Evolutionary conservation across 2,329 filamentous ascomycete genomes (phyloP), one percentile per base, ranked within the genome.

Genomic region (Parascedosporium putredinis): DNA sequence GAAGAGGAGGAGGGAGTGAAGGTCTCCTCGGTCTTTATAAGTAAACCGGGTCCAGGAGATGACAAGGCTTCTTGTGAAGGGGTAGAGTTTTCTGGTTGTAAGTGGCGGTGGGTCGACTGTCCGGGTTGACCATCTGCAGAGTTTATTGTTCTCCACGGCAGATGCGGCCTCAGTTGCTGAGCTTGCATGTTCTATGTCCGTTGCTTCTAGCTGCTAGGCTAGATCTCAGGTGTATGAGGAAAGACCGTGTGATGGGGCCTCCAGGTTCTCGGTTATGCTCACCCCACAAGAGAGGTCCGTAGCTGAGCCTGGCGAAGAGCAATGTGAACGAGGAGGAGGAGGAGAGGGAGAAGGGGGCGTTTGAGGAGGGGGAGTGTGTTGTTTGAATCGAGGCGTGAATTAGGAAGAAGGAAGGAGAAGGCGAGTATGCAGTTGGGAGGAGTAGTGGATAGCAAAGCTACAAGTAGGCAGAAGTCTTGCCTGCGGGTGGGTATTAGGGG

Each of bases 101-200:
- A 23, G 45, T 18, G 7, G 22, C 14, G 20, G 45, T 48, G 45
- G 45, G 45, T 38, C 45, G 45, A 38, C n/a, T 24, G 33, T 18
- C 31, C 24, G 20, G 45, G 31, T 36, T 25, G 45, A 24, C 20
- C 45, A 48, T 48, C 45, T 48, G 45, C 45, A 14, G 45, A 38
- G 18, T 34, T 24, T 23, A 31, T 48, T 36, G 27, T 18, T 24
- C 45, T 34, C 45, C 31, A 48, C 45, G 33, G 22, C 16, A 24
- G 16, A 29, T 38, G 33, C 14, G 45, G 45, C 29, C 45, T 40
- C 31, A 25, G 18, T 40, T 40, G 36, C 27, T 48, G 45, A 4
- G 45, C 22, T 23, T 48, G 45, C n/a, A 48, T 48, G 36, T 38
- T n/a, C 33, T 33, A 48, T 48, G 45, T 36, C 45, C 45, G 31